Evolutionary conservation across 1,284 basidiomycete genomes (phyloP), one percentile per base, ranked within the genome.

Genomic region (Cryptococcus sp.): DNA sequence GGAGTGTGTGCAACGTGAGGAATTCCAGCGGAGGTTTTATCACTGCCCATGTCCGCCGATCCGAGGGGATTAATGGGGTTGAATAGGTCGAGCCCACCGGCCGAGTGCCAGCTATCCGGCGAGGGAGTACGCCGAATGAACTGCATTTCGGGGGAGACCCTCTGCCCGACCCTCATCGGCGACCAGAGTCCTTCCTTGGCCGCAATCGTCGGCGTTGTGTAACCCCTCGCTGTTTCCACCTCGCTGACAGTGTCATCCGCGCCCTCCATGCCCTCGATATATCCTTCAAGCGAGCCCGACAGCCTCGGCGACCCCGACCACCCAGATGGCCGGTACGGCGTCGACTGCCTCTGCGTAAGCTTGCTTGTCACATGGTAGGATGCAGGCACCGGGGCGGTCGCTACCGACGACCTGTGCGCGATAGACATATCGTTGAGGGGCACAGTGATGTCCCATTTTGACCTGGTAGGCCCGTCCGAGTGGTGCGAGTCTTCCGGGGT

Each of bases 391-490:
- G 33, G 39, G 7, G 37, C 39, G 15, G 50, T 35, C 20, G 4
- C 28, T 4, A 33, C 28, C 7, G 28, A 28, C 33, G 47, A 20
- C 6, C 16, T 24, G 16, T 55, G 3, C 3, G 16, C n/a, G 24
- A 16, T 1, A 16, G 16, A n/a, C 37, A 50, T 4, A 23, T 66
- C 64, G 36, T 62, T 62, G 21, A 64, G 58, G 3, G 60, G 60
- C 13, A 61, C 46, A 3, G 53, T 45, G 21, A 54, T 50, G 20
- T 66, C 62, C 37, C 49, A 56, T 39, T 37, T 28, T 7, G 23
- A 47, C 50, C 45, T 48, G 38, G 46, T 37, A 6, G 18, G 9
- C 13, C 16, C 43, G 43, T n/a, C 18, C 15, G 36, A 21, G 16
- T 48, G 33, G 16, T 40, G 18, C 13, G 20, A 5, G 20, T 20